Evolutionary conservation across 768 basidiomycete species (phyloP), one percentile per base, ranked within the genome.

Genomic region (Leccinum incarnatum): DNA sequence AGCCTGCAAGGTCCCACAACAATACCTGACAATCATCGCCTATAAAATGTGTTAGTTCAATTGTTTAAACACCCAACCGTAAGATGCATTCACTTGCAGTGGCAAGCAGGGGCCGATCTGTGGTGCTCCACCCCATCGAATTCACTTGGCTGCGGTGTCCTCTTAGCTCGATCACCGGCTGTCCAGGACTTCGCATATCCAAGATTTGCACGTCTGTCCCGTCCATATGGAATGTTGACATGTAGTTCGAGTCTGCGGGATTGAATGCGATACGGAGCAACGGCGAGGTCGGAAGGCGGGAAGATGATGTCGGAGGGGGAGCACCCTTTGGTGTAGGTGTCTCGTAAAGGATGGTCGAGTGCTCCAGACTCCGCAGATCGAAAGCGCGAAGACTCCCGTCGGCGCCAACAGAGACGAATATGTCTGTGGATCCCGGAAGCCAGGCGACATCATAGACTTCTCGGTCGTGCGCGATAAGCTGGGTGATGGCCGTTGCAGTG

Each of bases 401-500:
- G 30, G 96, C 96, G 23, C 97, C 97, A 25, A 98, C 97, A 5
- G 95, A 97, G 37, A 98, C 95, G 71, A 99, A 99, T 63, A 98
- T 93, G 71, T 98, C 95, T 12, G 93, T 93, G 9, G 93, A 95
- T 25, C 87, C 85, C 5, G 97, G 97, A 12, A 98, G 83, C 96
- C 97, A 99, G n/a, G 94, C 95, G 45, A 97, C 95, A 70, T 98
- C 95, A 76, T 95, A 96, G 14, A 94, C 95, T 76, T 95, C 90
- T 50, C 92, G 86, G 78, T 98, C 95, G 74, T 97, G 96, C 0
- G 96, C 95, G 68, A 97, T 96, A 60, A 99, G 85, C 73, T 98
- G 97, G 3, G 97, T 99, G 70, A 98, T 85, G 25, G 97, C 96
- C 7, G 90, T 88, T 25, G 87, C 84, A 4, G 93, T 93, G 67